Base-by-base conservation (phyloP, 305 asterid species). In the Andrographis paniculata region DNA sequence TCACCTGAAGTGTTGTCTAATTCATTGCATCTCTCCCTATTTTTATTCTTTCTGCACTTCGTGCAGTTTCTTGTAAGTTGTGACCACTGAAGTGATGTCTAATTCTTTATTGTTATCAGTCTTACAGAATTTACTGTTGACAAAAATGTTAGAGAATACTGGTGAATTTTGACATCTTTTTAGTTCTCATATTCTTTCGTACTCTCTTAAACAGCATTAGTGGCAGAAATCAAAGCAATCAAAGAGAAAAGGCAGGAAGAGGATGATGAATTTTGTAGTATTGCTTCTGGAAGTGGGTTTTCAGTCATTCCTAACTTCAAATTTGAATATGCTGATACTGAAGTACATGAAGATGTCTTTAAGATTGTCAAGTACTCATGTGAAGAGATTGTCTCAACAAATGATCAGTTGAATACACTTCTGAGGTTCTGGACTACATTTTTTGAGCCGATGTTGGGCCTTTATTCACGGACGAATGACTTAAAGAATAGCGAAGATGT, bases 311-410 rank as follows among this genome's bases (percentile, higher is more conserved):
- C 95, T 17, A 68, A 92, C 75, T 73, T 92, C 59, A 91, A 82
- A 58, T 92, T 70, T 66, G 94, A 87, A 60, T 87, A 72, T 67
- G 38, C 77, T 61, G 94, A 92, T 73, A 36, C 63, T 47, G 94
- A 84, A 51, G 73, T 87, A 63, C 94, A 92, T 45, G 92, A 84
- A 59, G 97, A 82, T 66, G 52, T 92, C 62, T 84, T 75, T 55
- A 82, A 77, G 73, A 85, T 92, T 52, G 74, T 92, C 55, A 78
- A 72, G 68, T 84, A 82, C 71, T 92, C 97, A 3, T 84, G 89
- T 58, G 86, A 92, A 63, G 99, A 92, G 75, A 74, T 92, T 61
- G 87, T 94, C 75, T 77, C 99, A 37, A 76, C 88, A 16, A 85
- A 87, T 72, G 99, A 92, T 55, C 97, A 92, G 61, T 55, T 71